Percentiles rank a stretch among this genome's conserved stretches.
phyloP scores from a whole-genome alignment of 495 filamentous ascomycete genomes.

The Talaromyces ruber region DNA sequence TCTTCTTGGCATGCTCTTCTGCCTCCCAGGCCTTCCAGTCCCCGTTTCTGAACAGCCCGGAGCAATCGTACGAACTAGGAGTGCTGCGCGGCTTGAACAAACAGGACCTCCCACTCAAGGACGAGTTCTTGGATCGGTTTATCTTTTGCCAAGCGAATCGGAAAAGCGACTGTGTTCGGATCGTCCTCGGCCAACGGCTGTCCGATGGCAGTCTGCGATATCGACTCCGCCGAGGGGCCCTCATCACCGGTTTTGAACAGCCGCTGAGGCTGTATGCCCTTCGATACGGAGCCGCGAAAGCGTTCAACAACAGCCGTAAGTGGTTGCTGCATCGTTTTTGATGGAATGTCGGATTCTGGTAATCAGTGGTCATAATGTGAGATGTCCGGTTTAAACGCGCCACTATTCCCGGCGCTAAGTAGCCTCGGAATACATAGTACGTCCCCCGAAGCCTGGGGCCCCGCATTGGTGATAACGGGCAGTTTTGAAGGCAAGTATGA shows the following conservation, averaged over 20 bases:
- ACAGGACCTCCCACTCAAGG: slow-evolving; percentile 20
- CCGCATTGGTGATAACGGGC: too few species aligned
- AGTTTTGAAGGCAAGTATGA: too few species aligned
- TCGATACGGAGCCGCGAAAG: slow-evolving; percentile 24
- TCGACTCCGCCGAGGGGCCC: slow-evolving; percentile 7
- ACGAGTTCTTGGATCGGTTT: slow-evolving; percentile 16
- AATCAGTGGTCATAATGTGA: too few species aligned
- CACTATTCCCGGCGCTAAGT: too few species aligned
- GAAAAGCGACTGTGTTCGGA: slow-evolving; percentile 10
- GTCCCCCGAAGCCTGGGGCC: too few species aligned
- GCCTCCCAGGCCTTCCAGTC: neutral
- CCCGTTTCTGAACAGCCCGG: too few species aligned
- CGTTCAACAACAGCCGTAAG: slow-evolving; percentile 19
- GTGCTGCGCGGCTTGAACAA: slow-evolving; percentile 11
- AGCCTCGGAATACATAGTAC: too few species aligned
- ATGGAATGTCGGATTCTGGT: too few species aligned
- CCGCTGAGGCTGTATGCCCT: slow-evolving; percentile 25
- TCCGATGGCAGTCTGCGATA: slow-evolving; percentile 14
- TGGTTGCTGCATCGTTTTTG: too few species aligned
- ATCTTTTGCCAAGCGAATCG: slow-evolving; percentile 15
- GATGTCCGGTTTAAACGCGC: too few species aligned
- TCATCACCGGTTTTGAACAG: slow-evolving; percentile 21
- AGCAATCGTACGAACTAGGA: too few species aligned
- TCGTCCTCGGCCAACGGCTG: slow-evolving; percentile 9
- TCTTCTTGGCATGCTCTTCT: slow-evolving; percentile 5